Evolutionary conservation across 345 rosid species (phyloP).

Genomic region (Psidium guajava): DNA sequence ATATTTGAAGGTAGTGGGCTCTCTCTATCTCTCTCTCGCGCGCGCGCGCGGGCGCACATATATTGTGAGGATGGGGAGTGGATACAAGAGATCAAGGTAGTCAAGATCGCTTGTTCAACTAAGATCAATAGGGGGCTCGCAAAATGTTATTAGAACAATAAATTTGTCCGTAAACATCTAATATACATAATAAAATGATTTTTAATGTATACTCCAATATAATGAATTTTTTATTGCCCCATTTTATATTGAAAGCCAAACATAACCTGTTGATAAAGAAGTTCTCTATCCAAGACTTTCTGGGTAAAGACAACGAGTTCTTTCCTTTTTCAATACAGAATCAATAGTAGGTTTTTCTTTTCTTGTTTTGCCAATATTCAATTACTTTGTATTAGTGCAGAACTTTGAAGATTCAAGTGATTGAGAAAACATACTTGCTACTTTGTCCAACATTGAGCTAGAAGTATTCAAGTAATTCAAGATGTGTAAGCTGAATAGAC

Average conservation of each 20-base stretch:
- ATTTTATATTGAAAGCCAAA: background rate
- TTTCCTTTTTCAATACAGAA: too few species aligned
- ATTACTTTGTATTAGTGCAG: background rate
- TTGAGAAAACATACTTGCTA: background rate
- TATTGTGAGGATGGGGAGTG: too few species aligned
- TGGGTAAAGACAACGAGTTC: background rate
- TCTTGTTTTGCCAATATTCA: background rate
- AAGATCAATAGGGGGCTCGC: too few species aligned
- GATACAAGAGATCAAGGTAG: too few species aligned
- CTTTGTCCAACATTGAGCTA: background rate
- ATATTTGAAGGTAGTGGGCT: too few species aligned
- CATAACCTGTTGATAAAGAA: background rate
- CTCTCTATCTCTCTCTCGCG: background rate
- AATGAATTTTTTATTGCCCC: too few species aligned
- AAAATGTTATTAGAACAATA: background rate
- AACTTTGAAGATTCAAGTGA: background rate
- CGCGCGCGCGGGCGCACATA: too few species aligned
- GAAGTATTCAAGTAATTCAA: background rate
- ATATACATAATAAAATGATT: background rate
- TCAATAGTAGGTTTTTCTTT: background rate
- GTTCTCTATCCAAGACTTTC: background rate
- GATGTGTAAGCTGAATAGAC: background rate
- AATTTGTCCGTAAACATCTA: background rate
- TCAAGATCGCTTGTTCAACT: too few species aligned
- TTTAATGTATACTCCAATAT: background rate